phyloP scores from a whole-genome alignment of 192 early-diverging fungal genomes.

The Backusella tarrabulga region DNA sequence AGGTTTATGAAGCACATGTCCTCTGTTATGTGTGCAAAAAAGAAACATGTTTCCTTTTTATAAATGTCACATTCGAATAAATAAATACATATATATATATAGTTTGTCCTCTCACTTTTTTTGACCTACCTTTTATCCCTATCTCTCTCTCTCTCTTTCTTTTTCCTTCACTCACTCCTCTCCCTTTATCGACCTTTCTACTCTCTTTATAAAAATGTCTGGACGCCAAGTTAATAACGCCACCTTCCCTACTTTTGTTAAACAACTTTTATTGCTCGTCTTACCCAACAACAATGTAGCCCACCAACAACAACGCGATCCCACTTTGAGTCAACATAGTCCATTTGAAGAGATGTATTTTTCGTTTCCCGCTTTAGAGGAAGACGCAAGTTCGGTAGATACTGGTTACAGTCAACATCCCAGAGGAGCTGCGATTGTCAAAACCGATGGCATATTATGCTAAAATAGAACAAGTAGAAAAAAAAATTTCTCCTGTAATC shows the following conservation, averaged over 20 bases:
- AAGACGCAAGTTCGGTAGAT: background rate
- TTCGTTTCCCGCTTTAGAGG: conserved; percentile 14
- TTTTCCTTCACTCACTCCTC: background rate
- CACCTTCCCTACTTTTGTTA: conserved; percentile 15
- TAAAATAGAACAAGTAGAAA: background rate
- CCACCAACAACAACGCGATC: background rate
- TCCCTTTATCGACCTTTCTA: background rate
- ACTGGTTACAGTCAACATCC: conserved; percentile 8
- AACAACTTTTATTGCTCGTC: conserved; percentile 7
- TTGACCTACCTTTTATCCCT: background rate
- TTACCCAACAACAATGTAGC: conserved; percentile 6
- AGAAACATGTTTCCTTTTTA: conserved; percentile 8
- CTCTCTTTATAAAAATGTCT: conserved; percentile 5
- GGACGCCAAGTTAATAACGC: conserved; percentile 1
- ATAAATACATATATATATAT: conserved; percentile 2
- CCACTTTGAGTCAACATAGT: background rate
- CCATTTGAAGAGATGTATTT: conserved; percentile 18
- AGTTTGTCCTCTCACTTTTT: conserved; percentile 3
- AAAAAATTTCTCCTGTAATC: background rate
- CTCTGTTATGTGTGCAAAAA: conserved; percentile 3
- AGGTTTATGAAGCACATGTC: background rate
- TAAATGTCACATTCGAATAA: conserved; percentile 2
- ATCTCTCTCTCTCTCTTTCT: background rate
- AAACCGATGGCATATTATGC: conserved; percentile 6
- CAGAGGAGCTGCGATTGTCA: background rate